phyloP scores from a whole-genome alignment of 768 basidiomycete species.

The Russula emetica region DNA sequence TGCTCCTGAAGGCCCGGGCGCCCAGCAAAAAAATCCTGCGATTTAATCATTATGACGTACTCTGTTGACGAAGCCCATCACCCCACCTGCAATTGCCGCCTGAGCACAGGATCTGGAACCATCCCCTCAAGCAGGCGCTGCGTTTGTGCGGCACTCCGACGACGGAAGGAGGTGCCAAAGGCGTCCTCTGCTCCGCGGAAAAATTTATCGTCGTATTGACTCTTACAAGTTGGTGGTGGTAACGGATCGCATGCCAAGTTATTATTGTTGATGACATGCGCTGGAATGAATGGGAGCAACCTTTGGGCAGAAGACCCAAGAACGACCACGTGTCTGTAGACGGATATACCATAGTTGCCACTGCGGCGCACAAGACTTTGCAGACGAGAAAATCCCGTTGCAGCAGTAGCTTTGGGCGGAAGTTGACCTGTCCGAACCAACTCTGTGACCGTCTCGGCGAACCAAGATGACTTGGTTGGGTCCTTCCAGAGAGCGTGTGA shows the following conservation, averaged over 20 bases:
- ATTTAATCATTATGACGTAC: background rate
- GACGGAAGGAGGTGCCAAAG: conserved; percentile 34
- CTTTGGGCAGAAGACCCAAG: conserved; percentile 57
- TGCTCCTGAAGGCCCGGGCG: conserved; percentile 50
- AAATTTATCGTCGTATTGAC: conserved; percentile 66
- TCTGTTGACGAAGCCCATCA: background rate
- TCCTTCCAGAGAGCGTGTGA: conserved; percentile 82
- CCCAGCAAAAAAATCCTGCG: conserved; percentile 51
- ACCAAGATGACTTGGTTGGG: conserved; percentile 58
- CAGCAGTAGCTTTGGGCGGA: conserved; percentile 36
- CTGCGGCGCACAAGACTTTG: conserved; percentile 38
- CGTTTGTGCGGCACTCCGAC: conserved; percentile 45
- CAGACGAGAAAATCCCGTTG: conserved; percentile 36
- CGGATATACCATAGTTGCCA: conserved; percentile 44
- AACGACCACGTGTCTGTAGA: conserved; percentile 77
- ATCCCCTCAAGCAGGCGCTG: conserved; percentile 51
- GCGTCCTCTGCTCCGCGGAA: conserved; percentile 62
- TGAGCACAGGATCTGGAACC: conserved; percentile 53
- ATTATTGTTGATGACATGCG: conserved; percentile 46
- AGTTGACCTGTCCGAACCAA: conserved; percentile 37
- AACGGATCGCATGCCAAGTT: conserved; percentile 81
- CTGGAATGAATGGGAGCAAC: conserved; percentile 70
- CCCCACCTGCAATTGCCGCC: conserved; percentile 53
- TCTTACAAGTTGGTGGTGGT: conserved; percentile 61
- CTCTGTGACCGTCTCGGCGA: conserved; percentile 50